These are phyloP conservation scores for Fusarium sp. DNA, from an alignment of 2,329 filamentous ascomycete genomes.

Conservation along the genomic window DNA sequence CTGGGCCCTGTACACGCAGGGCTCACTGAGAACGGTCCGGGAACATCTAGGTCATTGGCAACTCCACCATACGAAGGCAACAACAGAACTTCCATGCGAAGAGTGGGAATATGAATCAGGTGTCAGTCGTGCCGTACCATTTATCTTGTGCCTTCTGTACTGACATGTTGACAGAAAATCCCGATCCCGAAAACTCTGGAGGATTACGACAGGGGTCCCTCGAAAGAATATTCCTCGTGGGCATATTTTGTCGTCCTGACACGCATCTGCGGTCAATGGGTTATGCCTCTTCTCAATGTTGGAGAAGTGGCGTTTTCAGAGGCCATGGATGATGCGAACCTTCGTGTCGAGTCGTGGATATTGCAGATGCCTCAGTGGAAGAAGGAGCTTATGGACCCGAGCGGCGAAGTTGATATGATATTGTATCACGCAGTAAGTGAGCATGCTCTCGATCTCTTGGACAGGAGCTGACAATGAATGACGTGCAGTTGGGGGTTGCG, in stretches of 20 bases:
- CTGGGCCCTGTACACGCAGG: conserved; percentile 39
- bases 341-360: conserved; percentile 33
- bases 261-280: conserved; percentile 31
- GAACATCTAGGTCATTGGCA: conserved; percentile 16
- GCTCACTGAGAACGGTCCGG: conserved; percentile 30
- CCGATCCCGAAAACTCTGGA: conserved; percentile 23
- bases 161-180: conserved; percentile 26
- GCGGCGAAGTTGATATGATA: conserved; percentile 37
- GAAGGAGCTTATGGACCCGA: conserved; percentile 21
- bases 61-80: conserved; percentile 10
- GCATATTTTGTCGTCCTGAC: conserved; percentile 34
- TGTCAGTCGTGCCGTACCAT: conserved; percentile 13
- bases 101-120: conserved; percentile 38
- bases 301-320: not conserved
- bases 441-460: not conserved
- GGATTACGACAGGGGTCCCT: conserved; percentile 19
- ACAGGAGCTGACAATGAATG: conserved; percentile 12
- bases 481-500: conserved; percentile 32
- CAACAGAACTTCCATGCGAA: conserved; percentile 39
- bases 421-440: conserved; percentile 39
- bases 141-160: not conserved
- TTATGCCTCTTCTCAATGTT: conserved; percentile 27
- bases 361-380: conserved; percentile 24
- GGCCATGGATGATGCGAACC: conserved; percentile 27
- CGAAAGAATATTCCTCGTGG: conserved; percentile 35